These are phyloP conservation scores for Gracilaria domingensis DNA, from an alignment of 23 red algal species.

Conservation along the genomic window DNA sequence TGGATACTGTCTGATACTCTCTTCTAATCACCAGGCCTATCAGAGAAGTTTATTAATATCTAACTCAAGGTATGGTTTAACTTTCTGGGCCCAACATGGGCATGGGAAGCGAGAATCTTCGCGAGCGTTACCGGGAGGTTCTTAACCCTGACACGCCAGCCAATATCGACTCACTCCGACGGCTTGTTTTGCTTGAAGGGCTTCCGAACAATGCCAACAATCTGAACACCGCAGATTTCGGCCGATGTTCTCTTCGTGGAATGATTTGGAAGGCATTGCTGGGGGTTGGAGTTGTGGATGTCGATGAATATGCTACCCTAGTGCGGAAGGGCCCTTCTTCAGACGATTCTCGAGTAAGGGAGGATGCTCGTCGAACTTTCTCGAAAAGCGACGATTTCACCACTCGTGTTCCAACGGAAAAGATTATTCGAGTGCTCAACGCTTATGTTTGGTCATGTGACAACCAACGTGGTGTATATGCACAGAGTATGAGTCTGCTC, in stretches of 20 bases:
- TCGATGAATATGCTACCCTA: slow-evolving; percentile 67
- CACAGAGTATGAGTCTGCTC: slow-evolving; percentile 84
- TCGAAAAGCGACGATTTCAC: slow-evolving; percentile 87
- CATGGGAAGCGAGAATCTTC: slow-evolving; percentile 39
- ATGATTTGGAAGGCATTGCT: slow-evolving; percentile 87
- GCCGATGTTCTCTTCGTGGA: slow-evolving; percentile 72
- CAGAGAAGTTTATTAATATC: background rate
- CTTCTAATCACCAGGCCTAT: background rate
- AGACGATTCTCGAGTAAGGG: slow-evolving; percentile 78
- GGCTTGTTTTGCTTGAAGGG: slow-evolving; percentile 64
- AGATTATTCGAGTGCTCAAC: slow-evolving; percentile 86
- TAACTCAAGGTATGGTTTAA: slow-evolving; percentile 1
- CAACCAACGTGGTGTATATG: slow-evolving; percentile 69
- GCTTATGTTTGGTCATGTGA: slow-evolving; percentile 83
- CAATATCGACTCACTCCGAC: slow-evolving; percentile 53
- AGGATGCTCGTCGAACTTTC: slow-evolving; percentile 92
- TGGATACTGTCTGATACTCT: background rate
- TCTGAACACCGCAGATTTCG: slow-evolving; percentile 52
- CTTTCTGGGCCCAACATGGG: slow-evolving; percentile 54
- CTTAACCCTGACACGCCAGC: slow-evolving; percentile 27
- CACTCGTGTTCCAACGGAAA: slow-evolving; percentile 76
- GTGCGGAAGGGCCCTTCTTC: slow-evolving; percentile 81
- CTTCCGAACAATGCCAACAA: slow-evolving; percentile 59
- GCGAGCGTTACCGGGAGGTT: slow-evolving; percentile 51
- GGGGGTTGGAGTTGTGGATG: slow-evolving; percentile 62